Percentiles rank a stretch among this genome's conserved stretches.
Conservation (phyloP, 495 filamentous ascomycete genomes). For the Neurospora sp. region DNA sequence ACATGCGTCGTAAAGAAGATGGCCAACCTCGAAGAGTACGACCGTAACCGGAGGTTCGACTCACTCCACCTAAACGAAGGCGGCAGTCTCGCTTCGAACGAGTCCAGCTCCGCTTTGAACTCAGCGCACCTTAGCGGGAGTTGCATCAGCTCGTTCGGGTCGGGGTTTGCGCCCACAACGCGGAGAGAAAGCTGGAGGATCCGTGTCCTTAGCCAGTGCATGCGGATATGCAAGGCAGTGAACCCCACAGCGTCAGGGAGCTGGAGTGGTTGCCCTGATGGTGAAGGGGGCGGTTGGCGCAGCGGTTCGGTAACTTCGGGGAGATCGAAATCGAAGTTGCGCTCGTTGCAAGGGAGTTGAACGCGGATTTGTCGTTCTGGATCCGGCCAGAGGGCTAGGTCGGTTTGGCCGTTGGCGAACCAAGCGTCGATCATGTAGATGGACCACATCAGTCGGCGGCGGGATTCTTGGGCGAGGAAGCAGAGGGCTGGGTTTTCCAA, state of each 20-base stretch:
- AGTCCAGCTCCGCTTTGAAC: slow-evolving; percentile 30
- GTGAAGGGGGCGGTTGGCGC: slow-evolving; percentile 20
- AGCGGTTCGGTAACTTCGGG: slow-evolving; percentile 37
- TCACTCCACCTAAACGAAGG: slow-evolving; percentile 37
- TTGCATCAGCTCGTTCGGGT: slow-evolving; percentile 25
- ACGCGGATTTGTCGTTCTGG: slow-evolving; percentile 32
- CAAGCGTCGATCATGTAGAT: slow-evolving; percentile 39
- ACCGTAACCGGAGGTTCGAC: slow-evolving; percentile 37
- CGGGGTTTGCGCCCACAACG: slow-evolving; percentile 14
- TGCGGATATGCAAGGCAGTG: slow-evolving; percentile 36
- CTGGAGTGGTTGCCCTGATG: slow-evolving; percentile 10
- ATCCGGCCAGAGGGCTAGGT: slow-evolving; percentile 36
- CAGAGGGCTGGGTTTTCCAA: slow-evolving; percentile 37
- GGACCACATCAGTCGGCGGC: slow-evolving; percentile 43
- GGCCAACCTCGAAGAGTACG: slow-evolving; percentile 35
- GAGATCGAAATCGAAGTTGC: slow-evolving; percentile 42
- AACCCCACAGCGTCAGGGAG: slow-evolving; percentile 39
- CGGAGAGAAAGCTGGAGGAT: slow-evolving; percentile 34
- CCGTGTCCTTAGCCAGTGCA: slow-evolving; percentile 35
- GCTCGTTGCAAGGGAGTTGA: slow-evolving; percentile 41
- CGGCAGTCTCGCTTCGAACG: slow-evolving; percentile 35
- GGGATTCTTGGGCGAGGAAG: slow-evolving; percentile 39
- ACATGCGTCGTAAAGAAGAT: slow-evolving; percentile 43
- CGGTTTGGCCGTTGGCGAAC: slow-evolving; percentile 33
- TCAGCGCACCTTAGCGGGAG: slow-evolving; percentile 30